phyloP scores from a whole-genome alignment of 23 red algal species.

The Cyanidiococcus yangmingshanensis region DNA sequence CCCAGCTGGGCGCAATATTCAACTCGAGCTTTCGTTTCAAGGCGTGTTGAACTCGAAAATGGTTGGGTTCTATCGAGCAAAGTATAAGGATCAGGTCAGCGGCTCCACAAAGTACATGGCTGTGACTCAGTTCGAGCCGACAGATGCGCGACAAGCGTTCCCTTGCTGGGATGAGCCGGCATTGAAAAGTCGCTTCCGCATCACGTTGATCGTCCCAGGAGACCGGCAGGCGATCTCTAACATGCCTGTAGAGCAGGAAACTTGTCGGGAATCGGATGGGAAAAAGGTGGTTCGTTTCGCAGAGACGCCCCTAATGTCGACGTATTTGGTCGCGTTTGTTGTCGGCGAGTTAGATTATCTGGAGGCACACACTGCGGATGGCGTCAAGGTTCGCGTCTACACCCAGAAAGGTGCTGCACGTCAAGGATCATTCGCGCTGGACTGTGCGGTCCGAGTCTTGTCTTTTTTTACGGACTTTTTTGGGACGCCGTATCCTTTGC shows the following conservation, averaged over 20 bases:
- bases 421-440: conserved; percentile 27
- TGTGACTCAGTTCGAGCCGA: conserved; percentile 47
- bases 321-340: conserved; percentile 38
- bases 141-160: conserved; percentile 38
- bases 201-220: conserved; percentile 23
- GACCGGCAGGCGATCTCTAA: conserved; percentile 25
- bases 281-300: conserved; percentile 31
- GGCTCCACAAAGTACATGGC: conserved; percentile 32
- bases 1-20: not conserved
- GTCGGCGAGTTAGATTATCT: conserved; percentile 39
- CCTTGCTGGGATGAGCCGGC: conserved; percentile 44
- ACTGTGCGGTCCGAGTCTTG: conserved; percentile 4
- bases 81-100: conserved; percentile 16
- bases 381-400: conserved; percentile 26
- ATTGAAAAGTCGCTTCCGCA: conserved; percentile 28
- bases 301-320: conserved; percentile 44
- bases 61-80: conserved; percentile 40
- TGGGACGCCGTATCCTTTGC: conserved; percentile 29
- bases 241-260: conserved; percentile 23
- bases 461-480: conserved; percentile 36
- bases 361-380: conserved; percentile 22
- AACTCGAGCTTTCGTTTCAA: conserved; percentile 2
- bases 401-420: conserved; percentile 14
- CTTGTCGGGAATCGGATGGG: conserved; percentile 20
- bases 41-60: conserved; percentile 45